Evolutionary conservation across 2,329 filamentous ascomycete species (phyloP).

Genomic region (Microthyrium microscopicum): DNA sequence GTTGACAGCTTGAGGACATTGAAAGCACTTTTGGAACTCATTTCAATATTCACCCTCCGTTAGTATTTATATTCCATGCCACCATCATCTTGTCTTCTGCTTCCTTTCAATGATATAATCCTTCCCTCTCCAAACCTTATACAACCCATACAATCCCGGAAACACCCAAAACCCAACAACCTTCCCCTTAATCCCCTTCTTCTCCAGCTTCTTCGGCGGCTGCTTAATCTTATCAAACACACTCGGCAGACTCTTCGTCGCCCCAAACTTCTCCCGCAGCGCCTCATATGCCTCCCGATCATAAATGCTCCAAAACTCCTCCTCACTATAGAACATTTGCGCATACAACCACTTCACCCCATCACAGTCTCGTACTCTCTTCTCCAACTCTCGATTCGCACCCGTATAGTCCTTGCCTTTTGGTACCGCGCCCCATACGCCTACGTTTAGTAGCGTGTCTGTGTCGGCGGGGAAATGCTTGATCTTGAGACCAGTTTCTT

Average conservation of each 20-base stretch:
- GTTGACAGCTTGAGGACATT: no score
- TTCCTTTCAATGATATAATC: conserved; percentile 8
- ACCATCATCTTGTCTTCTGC: conserved; percentile 2
- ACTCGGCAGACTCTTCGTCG: conserved; percentile 37
- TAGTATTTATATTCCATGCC: no score
- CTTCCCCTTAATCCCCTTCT: conserved; percentile 4
- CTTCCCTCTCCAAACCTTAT: conserved; percentile 1
- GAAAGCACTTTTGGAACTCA: no score
- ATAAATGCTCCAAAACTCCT: conserved; percentile 53
- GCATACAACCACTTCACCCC: conserved; percentile 58
- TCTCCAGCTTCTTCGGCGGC: conserved; percentile 3
- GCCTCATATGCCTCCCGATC: conserved; percentile 42
- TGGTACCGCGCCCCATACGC: conserved; percentile 41
- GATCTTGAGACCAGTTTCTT: conserved; percentile 5
- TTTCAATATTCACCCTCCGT: no score
- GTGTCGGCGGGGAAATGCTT: conserved; percentile 1
- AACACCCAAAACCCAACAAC: conserved; percentile 3
- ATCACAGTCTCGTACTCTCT: conserved; percentile 38
- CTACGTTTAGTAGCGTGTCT: conserved; percentile 31
- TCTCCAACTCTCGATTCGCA: conserved; percentile 44
- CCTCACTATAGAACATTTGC: conserved; percentile 49
- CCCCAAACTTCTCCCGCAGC: conserved; percentile 41
- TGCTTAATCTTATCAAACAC: conserved; percentile 54
- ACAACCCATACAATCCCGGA: conserved; percentile 4
- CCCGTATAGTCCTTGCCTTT: conserved; percentile 30